Conservation (phyloP, 345 rosid species). For the Viola odorata region DNA sequence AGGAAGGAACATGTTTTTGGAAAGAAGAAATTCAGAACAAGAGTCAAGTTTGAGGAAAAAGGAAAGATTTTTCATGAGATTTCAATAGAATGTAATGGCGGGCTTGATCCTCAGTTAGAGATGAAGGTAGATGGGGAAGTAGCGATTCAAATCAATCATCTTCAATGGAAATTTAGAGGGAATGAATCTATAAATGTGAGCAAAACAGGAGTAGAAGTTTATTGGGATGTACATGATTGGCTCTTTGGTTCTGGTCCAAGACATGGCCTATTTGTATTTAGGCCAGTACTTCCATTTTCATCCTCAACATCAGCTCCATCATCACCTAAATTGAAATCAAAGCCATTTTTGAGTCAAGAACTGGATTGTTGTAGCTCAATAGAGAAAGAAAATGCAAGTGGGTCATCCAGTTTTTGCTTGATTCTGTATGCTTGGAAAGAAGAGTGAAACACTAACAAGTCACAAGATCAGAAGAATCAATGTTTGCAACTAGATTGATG, state of each 20-base stretch:
- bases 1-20: slow-evolving; percentile 50
- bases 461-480: background rate
- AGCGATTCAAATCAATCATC: slow-evolving; percentile 40
- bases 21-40: slow-evolving; percentile 41
- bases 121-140: slow-evolving; percentile 42
- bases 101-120: slow-evolving; percentile 36
- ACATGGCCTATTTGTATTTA: slow-evolving; percentile 45
- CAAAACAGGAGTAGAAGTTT: slow-evolving; percentile 35
- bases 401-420: slow-evolving; percentile 41
- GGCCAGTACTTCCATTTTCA: slow-evolving; percentile 20
- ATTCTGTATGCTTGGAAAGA: slow-evolving; percentile 48
- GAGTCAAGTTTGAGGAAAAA: slow-evolving; percentile 36
- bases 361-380: slow-evolving; percentile 10
- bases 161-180: slow-evolving; percentile 61
- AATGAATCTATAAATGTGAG: slow-evolving; percentile 32
- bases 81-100: slow-evolving; percentile 33
- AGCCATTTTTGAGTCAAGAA: slow-evolving; percentile 17
- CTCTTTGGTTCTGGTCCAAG: slow-evolving; percentile 49
- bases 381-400: slow-evolving; percentile 19
- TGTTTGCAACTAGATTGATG: background rate
- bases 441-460: slow-evolving; percentile 18
- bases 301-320: slow-evolving; percentile 18
- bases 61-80: slow-evolving; percentile 33
- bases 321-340: slow-evolving; percentile 15
- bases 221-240: slow-evolving; percentile 60